Base-by-base conservation (phyloP, 352 stramenopile genomes). In the Phytopythium vexans region DNA sequence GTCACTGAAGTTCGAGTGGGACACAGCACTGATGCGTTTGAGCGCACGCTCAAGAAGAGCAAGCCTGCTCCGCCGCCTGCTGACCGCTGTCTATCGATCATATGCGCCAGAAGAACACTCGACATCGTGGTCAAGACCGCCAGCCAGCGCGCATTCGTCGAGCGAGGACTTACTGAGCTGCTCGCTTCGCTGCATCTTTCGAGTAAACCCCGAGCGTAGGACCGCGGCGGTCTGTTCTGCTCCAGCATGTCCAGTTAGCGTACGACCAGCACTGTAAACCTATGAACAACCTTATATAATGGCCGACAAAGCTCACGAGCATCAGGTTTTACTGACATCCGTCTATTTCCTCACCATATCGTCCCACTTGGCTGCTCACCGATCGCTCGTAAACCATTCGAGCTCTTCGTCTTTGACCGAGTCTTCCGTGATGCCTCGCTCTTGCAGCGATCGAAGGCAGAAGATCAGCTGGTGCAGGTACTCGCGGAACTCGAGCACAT, bases 391-490 rank as follows among this genome's bases (percentile, higher is more conserved):
- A 42, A 90, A 90, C 31, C 51, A 49, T 10, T 86, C 77, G 21
- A 90, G 69, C 33, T 68, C 74, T 47, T 90, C 77, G 15, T 77
- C 68, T n/a, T 64, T 72, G 33, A 90, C 69, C 36, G 66, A 58
- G 15, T 60, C 33, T 53, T 88, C 77, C 12, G 52, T 51, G 12
- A 79, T 53, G 1, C 71, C 78, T 21, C 77, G 52, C n/a, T 67
- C 66, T 42, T 88, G 66, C 21, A 91, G 64, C 46, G 73, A 74
- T 38, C 77, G 69, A 3, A 93, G 60, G n/a, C 68, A 86, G 52
- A 85, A 89, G 12, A 93, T 54, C 12, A 93, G 62, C 56, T 89
- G 78, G 40, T 89, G 77, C 6, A 93, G 49, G 50, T 93, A 91
- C 49, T 90, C 80, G 14, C 83, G 83, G 52, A 91, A 91, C 49